Base-by-base conservation (phyloP, 139 green algal species). In the Chlorella ohadii region DNA sequence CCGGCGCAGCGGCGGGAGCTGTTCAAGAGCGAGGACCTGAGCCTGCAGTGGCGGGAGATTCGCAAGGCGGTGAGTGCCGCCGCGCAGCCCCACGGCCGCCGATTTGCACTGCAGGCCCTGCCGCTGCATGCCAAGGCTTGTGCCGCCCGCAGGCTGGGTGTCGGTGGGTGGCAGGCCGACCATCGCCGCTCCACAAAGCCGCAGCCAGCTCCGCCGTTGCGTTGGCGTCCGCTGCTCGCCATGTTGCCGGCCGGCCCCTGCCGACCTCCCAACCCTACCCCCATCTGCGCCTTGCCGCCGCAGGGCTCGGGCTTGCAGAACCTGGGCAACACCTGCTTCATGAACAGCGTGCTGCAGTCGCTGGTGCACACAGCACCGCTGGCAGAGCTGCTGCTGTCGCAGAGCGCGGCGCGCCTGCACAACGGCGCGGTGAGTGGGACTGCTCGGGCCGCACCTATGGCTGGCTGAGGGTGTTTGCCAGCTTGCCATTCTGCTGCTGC, bases 241-340 rank as follows among this genome's bases (percentile, higher is more conserved):
- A 55, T 11, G 44, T 11, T 6, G 44, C 44, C 7, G 7, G 44
- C 51, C 11, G 11, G 15, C n/a, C 72, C 47, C 4, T 64, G 47
- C 47, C n/a, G 19, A 19, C 47, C 28, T 31, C 3, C 47, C 4
- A 17, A 3, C 17, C 38, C n/a, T 27, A n/a, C 27, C 47, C 28
- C 4, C 16, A 16, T 74, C 36, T 15, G 25, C 39, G 5, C 51
- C 27, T n/a, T 39, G 33, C 25, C 31, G 9, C 20, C 34, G 74
- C 92, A 97, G 93, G 95, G 94, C 3, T 87, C 92, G 33, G 97
- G 97, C 0, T 89, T 99, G 33, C 78, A 94, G 56, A 99, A 99
- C 87, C 91, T 99, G 55, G 97, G 96, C 78, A 99, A 99, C 92
- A 99, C 96, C 0, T 99, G 97, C 89, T 99, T 99, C 90, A 96